Evolutionary conservation across 2,329 filamentous ascomycete genomes (phyloP), one percentile per base, ranked within the genome.

Genomic region (Aspergillus sclerotialis): DNA sequence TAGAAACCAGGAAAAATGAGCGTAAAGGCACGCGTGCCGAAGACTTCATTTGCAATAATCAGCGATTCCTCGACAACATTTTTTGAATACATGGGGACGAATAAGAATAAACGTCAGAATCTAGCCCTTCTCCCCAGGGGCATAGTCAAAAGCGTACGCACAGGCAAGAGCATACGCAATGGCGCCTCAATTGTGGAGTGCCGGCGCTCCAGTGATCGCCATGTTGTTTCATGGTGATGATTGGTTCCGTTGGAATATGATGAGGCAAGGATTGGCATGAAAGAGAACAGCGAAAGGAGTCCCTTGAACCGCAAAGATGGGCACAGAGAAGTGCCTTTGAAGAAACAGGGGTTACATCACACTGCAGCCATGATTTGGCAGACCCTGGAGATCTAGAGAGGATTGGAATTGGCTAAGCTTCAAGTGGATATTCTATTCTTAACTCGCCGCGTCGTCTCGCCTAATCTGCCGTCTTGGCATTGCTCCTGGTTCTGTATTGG

Each of bases 141-240:
- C n/a, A n/a, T n/a, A n/a, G n/a, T n/a, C n/a, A n/a, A n/a, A n/a
- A n/a, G n/a, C n/a, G n/a, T n/a, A n/a, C n/a, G 26, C 26, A 28
- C 19, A 13, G 26, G 13, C 26, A 14, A 28, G 11, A 12, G 19
- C 10, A 10, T 23, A 23, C 19, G 19, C 19, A 23, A 23, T 23
- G 19, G 19, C 19, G 10, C 10, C 19, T 6, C 19, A 6, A 10
- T 6, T 7, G 19, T 23, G 19, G 19, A 23, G 30, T 33, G 30
- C 25, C 33, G 26, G 38, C 23, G 35, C 33, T 35, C 39, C 35
- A 42, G 28, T 40, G 37, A 48, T 44, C 40, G 36, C 36, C 43
- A 16, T 32, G 26, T 28, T 27, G 33, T n/a, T 30, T 13, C 33
- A 28, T 14, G 19, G 19, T 23, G 19, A 23, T 23, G 19, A 23